Conservation (phyloP, 257 asterid genomes). For the Plantago major region DNA sequence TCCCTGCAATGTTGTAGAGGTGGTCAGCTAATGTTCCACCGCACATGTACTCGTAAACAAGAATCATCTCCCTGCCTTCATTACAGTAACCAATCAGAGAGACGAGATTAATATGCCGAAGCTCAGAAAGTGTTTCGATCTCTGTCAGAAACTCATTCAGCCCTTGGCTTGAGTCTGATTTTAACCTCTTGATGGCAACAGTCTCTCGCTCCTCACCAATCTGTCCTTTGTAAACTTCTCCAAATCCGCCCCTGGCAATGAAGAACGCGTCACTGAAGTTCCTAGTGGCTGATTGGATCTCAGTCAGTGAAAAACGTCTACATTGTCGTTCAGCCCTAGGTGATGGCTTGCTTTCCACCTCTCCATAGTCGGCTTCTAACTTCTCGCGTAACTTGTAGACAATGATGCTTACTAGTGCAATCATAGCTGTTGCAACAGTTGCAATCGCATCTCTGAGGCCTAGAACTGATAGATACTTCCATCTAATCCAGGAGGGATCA, state of each 20-base stretch:
- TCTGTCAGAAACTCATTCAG: slow-evolving; percentile 42
- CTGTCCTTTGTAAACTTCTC: slow-evolving; percentile 42
- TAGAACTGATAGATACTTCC: not conserved
- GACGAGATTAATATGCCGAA: slow-evolving; percentile 43
- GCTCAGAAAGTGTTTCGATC: slow-evolving; percentile 41
- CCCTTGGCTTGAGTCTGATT: slow-evolving; percentile 42
- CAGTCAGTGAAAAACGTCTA: slow-evolving; percentile 41
- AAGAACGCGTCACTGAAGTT: slow-evolving; percentile 32
- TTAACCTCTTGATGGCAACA: slow-evolving; percentile 46
- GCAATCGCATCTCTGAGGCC: slow-evolving; percentile 22
- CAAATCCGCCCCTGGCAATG: slow-evolving; percentile 55
- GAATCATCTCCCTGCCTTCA: slow-evolving; percentile 37
- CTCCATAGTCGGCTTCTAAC: slow-evolving; percentile 22
- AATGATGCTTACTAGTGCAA: slow-evolving; percentile 27
- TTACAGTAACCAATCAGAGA: slow-evolving; percentile 51
- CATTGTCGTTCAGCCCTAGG: slow-evolving; percentile 24
- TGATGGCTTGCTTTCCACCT: slow-evolving; percentile 25
- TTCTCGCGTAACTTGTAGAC: slow-evolving; percentile 22
- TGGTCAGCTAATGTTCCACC: slow-evolving; percentile 45
- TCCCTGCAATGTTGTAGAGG: slow-evolving; percentile 29
- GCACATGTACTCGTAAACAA: slow-evolving; percentile 44
- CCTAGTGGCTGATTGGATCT: slow-evolving; percentile 37
- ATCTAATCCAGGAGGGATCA: slow-evolving; percentile 15
- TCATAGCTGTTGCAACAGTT: slow-evolving; percentile 21
- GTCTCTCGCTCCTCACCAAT: slow-evolving; percentile 32